phyloP scores from a whole-genome alignment of 2,329 filamentous ascomycete species.

The Colletotrichum godetiae region DNA sequence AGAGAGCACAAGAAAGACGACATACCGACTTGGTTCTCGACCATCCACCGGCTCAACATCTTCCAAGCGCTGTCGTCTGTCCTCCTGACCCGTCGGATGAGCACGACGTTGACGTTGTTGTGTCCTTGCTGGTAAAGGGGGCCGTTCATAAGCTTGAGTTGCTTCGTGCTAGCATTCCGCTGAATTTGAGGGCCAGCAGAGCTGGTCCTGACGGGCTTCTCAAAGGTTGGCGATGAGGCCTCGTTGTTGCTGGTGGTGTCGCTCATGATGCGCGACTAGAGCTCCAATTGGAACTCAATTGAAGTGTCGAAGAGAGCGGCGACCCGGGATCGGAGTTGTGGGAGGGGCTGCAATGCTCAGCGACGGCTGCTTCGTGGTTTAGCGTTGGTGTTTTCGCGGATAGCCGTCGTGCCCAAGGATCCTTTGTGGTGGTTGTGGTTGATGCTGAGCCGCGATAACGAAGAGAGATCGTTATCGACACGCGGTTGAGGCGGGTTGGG shows the following conservation, averaged over 20 bases:
- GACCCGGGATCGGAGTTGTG: conserved; percentile 17
- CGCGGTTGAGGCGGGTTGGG: neutral
- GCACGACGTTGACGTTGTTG: conserved; percentile 59
- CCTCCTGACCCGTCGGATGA: conserved; percentile 68
- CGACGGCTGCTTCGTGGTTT: neutral
- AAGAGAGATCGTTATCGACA: neutral
- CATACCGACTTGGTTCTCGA: conserved; percentile 85
- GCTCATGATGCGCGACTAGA: conserved; percentile 27
- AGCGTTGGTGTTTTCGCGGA: neutral
- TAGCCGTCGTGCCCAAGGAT: neutral
- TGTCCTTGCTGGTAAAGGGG: conserved; percentile 68
- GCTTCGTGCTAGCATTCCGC: conserved; percentile 34
- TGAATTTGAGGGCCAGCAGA: conserved; percentile 18
- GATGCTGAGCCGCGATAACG: neutral
- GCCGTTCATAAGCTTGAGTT: conserved; percentile 59
- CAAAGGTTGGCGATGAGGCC: conserved; percentile 24
- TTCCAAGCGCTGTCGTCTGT: conserved; percentile 72
- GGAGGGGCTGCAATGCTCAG: conserved; percentile 6
- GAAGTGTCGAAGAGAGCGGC: neutral
- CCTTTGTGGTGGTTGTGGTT: neutral
- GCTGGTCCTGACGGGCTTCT: conserved; percentile 16
- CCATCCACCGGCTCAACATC: conserved; percentile 74
- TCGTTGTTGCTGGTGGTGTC: conserved; percentile 25
- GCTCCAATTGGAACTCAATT: conserved; percentile 31
- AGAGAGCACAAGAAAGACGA: conserved; percentile 33